phyloP scores from a whole-genome alignment of 352 stramenopile species.

The Globisporangium sylvaticum region DNA sequence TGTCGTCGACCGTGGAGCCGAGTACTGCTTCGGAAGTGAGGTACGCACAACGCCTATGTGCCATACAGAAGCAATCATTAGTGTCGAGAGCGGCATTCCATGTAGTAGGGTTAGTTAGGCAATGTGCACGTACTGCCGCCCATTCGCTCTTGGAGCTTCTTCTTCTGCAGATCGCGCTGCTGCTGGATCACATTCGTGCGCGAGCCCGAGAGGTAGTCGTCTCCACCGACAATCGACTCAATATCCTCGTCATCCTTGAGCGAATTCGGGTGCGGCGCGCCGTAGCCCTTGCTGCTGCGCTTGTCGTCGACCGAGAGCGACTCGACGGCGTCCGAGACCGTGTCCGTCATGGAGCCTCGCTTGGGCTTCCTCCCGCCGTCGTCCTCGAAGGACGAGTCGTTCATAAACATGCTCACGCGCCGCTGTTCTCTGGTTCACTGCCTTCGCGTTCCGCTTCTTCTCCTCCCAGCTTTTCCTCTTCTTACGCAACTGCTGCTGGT shows the following conservation, averaged over 20 bases:
- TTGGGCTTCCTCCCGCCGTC: slow-evolving; percentile 28
- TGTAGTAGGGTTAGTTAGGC: too few species aligned
- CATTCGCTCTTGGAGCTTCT: slow-evolving; percentile 83
- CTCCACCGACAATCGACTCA: slow-evolving; percentile 42
- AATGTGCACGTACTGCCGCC: slow-evolving; percentile 42
- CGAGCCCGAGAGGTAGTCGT: slow-evolving; percentile 57
- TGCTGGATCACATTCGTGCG: slow-evolving; percentile 80
- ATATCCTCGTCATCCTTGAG: slow-evolving; percentile 80
- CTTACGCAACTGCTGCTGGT: background rate
- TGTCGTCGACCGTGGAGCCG: slow-evolving; percentile 69
- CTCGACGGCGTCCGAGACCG: slow-evolving; percentile 56
- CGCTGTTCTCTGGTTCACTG: background rate
- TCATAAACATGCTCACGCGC: slow-evolving; percentile 76
- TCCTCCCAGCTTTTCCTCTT: background rate
- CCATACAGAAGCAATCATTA: background rate
- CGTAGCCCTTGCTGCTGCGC: slow-evolving; percentile 17
- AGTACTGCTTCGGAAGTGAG: slow-evolving; percentile 76
- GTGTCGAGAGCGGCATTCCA: background rate
- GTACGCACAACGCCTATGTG: slow-evolving; percentile 66
- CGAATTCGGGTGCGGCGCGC: slow-evolving; percentile 63
- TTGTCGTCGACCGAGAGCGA: slow-evolving; percentile 60
- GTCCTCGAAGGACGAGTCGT: slow-evolving; percentile 72
- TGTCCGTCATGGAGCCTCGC: slow-evolving; percentile 22
- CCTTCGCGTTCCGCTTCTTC: background rate
- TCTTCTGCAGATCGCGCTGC: slow-evolving; percentile 83